Evolutionary conservation across 2,329 filamentous ascomycete genomes (phyloP).

Genomic region (Neopestalotiopsis sp.): DNA sequence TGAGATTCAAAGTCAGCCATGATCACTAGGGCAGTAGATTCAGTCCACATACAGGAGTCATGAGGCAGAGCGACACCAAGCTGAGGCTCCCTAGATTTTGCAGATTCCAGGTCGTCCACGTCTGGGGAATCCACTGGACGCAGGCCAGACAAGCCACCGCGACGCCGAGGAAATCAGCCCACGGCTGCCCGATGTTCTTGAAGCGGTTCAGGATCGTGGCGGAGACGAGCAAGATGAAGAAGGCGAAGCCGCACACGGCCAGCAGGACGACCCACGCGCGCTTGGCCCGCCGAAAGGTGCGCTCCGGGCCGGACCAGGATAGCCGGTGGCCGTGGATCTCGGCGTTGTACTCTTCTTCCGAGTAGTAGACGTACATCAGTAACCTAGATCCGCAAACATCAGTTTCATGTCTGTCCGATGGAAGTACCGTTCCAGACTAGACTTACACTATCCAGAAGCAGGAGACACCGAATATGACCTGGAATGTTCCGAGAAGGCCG

Average conservation of each 20-base stretch:
- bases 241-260: constrained; percentile 25
- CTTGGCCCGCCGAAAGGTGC: constrained; percentile 32
- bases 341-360: constrained; percentile 34
- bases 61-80: constrained; percentile 22
- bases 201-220: constrained; percentile 25
- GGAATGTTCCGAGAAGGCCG: constrained; percentile 27
- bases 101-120: constrained; percentile 25
- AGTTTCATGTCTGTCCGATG: not conserved
- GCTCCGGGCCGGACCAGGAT: constrained; percentile 31
- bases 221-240: constrained; percentile 24
- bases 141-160: constrained; percentile 27
- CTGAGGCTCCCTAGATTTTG: constrained; percentile 27
- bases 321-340: constrained; percentile 30
- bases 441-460: constrained; percentile 27
- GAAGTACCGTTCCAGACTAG: not conserved
- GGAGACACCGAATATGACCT: constrained; percentile 28
- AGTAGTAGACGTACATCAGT: constrained; percentile 32
- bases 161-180: constrained; percentile 27
- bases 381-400: not conserved
- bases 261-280: constrained; percentile 31
- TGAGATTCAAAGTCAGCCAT: not conserved
- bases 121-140: constrained; percentile 29
- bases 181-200: constrained; percentile 25
- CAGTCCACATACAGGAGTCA: constrained; percentile 20
- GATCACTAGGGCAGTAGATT: not conserved